These are phyloP conservation scores for Cladosporium halotolerans DNA, from an alignment of 2,329 filamentous ascomycete species.

Conservation along the genomic window DNA sequence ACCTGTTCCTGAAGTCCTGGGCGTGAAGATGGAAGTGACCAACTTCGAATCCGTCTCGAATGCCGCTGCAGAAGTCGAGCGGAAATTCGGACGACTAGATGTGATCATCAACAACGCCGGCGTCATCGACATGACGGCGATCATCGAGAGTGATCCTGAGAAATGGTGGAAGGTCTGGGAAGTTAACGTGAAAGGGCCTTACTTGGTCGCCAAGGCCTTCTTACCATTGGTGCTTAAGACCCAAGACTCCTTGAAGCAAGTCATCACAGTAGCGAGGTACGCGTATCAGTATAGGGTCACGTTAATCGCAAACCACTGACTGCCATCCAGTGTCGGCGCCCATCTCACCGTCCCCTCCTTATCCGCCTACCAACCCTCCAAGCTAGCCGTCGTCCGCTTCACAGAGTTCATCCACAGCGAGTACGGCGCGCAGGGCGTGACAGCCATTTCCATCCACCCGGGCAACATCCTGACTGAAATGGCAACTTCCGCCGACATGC, in stretches of 20 bases:
- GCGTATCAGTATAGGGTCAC: background rate
- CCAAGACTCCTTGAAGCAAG: slow-evolving; percentile 15
- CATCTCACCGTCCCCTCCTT: slow-evolving; percentile 38
- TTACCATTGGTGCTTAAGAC: slow-evolving; percentile 38
- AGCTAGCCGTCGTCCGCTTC: slow-evolving; percentile 48
- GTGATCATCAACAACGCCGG: slow-evolving; percentile 46
- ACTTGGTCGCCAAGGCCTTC: slow-evolving; percentile 48
- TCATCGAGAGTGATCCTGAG: slow-evolving; percentile 46
- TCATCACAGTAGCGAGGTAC: slow-evolving; percentile 27
- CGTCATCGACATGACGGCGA: slow-evolving; percentile 20
- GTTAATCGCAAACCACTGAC: slow-evolving; percentile 21
- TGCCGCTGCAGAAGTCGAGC: slow-evolving; percentile 30
- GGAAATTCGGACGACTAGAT: slow-evolving; percentile 28
- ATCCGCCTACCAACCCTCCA: slow-evolving; percentile 45
- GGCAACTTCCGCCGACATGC: slow-evolving; percentile 28
- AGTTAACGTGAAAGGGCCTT: slow-evolving; percentile 49
- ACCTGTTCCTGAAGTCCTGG: slow-evolving; percentile 35
- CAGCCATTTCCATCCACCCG: slow-evolving; percentile 42
- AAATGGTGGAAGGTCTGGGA: slow-evolving; percentile 44
- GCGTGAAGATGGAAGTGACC: slow-evolving; percentile 39
- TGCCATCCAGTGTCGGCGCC: slow-evolving; percentile 37
- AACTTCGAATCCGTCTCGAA: slow-evolving; percentile 30
- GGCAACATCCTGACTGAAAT: slow-evolving; percentile 22
- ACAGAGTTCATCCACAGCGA: slow-evolving; percentile 47
- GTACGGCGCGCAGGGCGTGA: slow-evolving; percentile 41